Evolutionary conservation across 2,329 filamentous ascomycete genomes (phyloP).

Genomic region (Aspergillaceae sp.): DNA sequence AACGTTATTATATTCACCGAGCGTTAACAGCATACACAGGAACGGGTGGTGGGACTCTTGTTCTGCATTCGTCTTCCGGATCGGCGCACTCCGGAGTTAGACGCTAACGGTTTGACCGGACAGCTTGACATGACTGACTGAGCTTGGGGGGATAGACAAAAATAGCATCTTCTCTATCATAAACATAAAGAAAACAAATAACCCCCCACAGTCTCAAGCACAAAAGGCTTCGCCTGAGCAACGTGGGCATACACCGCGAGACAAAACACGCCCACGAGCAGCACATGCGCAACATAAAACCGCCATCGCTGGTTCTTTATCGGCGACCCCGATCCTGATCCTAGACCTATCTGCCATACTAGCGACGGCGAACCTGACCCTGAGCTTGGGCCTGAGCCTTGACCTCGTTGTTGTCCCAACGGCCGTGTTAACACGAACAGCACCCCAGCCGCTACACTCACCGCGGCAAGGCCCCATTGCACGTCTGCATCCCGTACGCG

Average conservation of each 20-base stretch:
- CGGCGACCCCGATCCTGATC: constrained; percentile 6
- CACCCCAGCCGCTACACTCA: constrained; percentile 39
- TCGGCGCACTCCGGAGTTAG: too few relatives aligned
- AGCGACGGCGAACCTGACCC: too few relatives aligned
- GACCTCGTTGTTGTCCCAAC: constrained; percentile 17
- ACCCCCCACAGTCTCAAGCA: constrained; percentile 42
- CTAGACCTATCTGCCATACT: too few relatives aligned
- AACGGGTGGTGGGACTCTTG: too few relatives aligned
- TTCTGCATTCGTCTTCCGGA: too few relatives aligned
- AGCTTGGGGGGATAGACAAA: not conserved
- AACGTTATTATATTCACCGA: too few relatives aligned
- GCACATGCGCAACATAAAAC: constrained; percentile 51
- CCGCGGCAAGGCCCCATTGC: constrained; percentile 45
- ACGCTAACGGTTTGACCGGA: too few relatives aligned
- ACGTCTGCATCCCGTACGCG: constrained; percentile 51
- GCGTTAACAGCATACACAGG: too few relatives aligned
- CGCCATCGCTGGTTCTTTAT: constrained; percentile 30
- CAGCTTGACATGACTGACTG: too few relatives aligned
- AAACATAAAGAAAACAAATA: constrained; percentile 17
- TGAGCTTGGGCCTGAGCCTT: too few relatives aligned
- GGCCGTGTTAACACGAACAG: constrained; percentile 43
- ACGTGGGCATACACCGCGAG: constrained; percentile 49
- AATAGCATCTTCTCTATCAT: constrained; percentile 8
- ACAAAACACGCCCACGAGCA: constrained; percentile 43
- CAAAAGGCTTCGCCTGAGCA: constrained; percentile 45